These are phyloP conservation scores for Psilocybe mexicana DNA, from an alignment of 1,284 basidiomycete genomes.

Conservation along the genomic window DNA sequence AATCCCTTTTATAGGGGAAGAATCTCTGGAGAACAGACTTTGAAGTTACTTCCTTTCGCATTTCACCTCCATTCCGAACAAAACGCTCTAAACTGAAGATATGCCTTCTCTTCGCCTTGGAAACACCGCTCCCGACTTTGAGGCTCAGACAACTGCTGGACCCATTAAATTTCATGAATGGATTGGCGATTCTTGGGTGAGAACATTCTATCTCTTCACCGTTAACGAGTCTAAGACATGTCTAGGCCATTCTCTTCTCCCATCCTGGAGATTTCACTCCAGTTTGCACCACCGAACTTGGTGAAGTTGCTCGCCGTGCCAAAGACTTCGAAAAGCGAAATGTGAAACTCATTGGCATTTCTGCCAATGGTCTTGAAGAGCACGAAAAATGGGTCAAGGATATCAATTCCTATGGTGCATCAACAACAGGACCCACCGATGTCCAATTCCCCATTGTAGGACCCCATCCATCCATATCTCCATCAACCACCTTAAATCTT, in stretches of 20 bases:
- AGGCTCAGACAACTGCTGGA: slow-evolving; percentile 81
- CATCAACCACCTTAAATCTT: background rate
- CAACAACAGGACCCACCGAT: slow-evolving; percentile 62
- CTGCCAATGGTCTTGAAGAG: slow-evolving; percentile 86
- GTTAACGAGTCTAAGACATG: slow-evolving; percentile 2
- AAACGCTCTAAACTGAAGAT: slow-evolving; percentile 2
- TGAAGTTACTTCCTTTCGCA: background rate
- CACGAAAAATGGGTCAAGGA: slow-evolving; percentile 93
- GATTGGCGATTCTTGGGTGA: slow-evolving; percentile 87
- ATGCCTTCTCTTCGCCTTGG: slow-evolving; percentile 67
- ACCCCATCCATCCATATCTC: slow-evolving; percentile 11
- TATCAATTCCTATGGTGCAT: slow-evolving; percentile 79
- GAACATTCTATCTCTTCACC: slow-evolving; percentile 16
- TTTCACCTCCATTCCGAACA: slow-evolving; percentile 6
- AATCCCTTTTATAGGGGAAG: background rate
- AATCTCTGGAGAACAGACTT: slow-evolving; percentile 10
- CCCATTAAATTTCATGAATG: slow-evolving; percentile 89
- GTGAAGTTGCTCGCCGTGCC: slow-evolving; percentile 88
- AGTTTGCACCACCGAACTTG: slow-evolving; percentile 96
- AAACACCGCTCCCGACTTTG: slow-evolving; percentile 79
- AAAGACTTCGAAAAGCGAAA: slow-evolving; percentile 84
- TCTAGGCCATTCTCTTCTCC: slow-evolving; percentile 82
- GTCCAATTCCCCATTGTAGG: slow-evolving; percentile 91
- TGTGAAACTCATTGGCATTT: slow-evolving; percentile 94
- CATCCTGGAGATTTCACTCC: slow-evolving; percentile 90